Conservation (phyloP, 768 basidiomycete genomes). For the Fistulinella prunicolor region DNA sequence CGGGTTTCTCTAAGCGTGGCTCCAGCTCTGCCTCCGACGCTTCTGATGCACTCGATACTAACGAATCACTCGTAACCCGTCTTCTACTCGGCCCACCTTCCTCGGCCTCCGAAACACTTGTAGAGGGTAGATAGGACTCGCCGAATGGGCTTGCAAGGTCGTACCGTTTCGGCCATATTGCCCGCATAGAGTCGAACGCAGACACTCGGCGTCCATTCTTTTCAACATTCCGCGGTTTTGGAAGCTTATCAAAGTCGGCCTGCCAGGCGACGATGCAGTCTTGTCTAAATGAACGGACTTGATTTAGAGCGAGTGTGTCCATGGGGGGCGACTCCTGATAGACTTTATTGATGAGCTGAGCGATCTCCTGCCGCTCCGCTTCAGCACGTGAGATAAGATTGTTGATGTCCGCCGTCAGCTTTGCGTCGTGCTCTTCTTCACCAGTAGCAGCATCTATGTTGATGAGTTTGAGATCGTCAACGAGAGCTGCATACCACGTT, state of each 20-base stretch:
- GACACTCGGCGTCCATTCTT: constrained; percentile 54
- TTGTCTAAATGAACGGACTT: constrained; percentile 82
- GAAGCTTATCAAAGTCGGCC: constrained; percentile 83
- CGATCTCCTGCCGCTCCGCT: constrained; percentile 69
- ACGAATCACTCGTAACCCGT: constrained; percentile 51
- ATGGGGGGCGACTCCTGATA: constrained; percentile 79
- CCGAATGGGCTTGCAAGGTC: constrained; percentile 55
- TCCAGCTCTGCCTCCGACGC: constrained; percentile 61
- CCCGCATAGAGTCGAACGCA: constrained; percentile 65
- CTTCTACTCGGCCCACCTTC: constrained; percentile 48
- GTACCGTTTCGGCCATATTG: constrained; percentile 66
- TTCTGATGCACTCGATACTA: constrained; percentile 70
- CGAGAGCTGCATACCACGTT: constrained; percentile 69
- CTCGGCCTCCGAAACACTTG: constrained; percentile 73
- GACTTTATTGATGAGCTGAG: constrained; percentile 67
- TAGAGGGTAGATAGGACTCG: constrained; percentile 53
- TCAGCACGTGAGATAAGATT: constrained; percentile 69
- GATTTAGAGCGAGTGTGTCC: constrained; percentile 86
- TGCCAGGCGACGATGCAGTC: constrained; percentile 98
- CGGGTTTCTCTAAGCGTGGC: constrained; percentile 20
- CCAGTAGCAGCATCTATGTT: constrained; percentile 78
- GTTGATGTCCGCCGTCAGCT: constrained; percentile 61
- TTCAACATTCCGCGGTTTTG: constrained; percentile 62
- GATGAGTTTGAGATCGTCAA: constrained; percentile 74
- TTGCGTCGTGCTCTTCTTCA: constrained; percentile 67